Conservation (phyloP, 2,329 filamentous ascomycete genomes). For the Aspergillus floridensis region DNA sequence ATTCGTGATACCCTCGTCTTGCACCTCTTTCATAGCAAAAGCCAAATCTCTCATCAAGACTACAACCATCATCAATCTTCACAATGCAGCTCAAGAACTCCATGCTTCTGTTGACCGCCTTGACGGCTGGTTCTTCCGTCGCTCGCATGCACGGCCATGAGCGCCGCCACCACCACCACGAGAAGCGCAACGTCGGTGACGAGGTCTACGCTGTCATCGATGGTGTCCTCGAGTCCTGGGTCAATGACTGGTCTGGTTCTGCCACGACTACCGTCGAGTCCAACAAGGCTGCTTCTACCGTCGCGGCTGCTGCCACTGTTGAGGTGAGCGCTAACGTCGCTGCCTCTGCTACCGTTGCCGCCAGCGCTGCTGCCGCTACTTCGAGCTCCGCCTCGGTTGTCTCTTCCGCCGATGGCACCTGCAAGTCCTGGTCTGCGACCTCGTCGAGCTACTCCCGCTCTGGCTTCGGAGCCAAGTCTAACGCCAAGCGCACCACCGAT, state of each 20-base stretch:
- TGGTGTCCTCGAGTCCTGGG: conserved; percentile 34
- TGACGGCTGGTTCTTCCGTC: conserved; percentile 37
- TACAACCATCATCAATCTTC: conserved; percentile 1
- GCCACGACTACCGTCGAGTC: conserved; percentile 10
- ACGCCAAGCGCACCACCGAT: conserved; percentile 14
- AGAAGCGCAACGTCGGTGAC: conserved; percentile 35
- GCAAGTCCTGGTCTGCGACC: conserved; percentile 22
- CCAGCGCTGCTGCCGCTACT: conserved; percentile 15
- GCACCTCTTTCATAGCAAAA: not conserved
- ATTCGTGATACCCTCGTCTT: conserved; percentile 5
- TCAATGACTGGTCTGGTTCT: conserved; percentile 35
- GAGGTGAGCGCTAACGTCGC: conserved; percentile 14
- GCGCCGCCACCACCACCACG: conserved; percentile 36
- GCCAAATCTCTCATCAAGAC: conserved; percentile 1
- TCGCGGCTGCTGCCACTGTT: conserved; percentile 13
- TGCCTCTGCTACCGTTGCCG: conserved; percentile 11
- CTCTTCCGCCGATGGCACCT: conserved; percentile 13
- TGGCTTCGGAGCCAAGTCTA: conserved; percentile 34
- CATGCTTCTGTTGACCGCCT: conserved; percentile 34
- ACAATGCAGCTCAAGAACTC: conserved; percentile 42
- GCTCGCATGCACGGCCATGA: conserved; percentile 40
- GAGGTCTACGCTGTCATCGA: conserved; percentile 34
- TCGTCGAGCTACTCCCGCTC: conserved; percentile 23
- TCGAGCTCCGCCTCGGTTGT: conserved; percentile 11
- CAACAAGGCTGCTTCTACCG: conserved; percentile 12